Percentiles rank a stretch among this genome's conserved stretches.
These are phyloP conservation scores for Chlorella variabilis DNA, from an alignment of 163 green algal species.

Conservation along the genomic window DNA sequence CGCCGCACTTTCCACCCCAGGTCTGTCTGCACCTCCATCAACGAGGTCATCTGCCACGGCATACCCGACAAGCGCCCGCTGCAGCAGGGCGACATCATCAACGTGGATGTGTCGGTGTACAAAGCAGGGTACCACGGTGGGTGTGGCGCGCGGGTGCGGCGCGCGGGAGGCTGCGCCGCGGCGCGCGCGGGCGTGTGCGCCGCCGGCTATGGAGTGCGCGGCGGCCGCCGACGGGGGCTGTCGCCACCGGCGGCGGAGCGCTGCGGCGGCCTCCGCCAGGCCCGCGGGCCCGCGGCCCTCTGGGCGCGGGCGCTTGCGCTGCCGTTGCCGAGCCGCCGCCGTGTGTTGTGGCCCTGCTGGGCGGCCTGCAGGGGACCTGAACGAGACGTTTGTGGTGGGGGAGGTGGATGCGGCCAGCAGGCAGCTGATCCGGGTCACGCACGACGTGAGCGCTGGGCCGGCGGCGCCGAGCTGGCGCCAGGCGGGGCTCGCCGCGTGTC, in stretches of 20 bases:
- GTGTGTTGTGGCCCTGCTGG: too few species aligned
- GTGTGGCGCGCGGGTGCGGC: background rate
- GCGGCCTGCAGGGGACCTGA: conserved; percentile 80
- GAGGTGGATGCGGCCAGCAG: conserved; percentile 63
- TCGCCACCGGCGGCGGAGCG: too few species aligned
- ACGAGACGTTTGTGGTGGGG: conserved; percentile 92
- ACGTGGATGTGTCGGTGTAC: conserved; percentile 96
- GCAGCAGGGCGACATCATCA: conserved; percentile 97
- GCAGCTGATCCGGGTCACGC: conserved; percentile 67
- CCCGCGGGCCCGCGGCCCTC: too few species aligned
- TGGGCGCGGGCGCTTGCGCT: too few species aligned
- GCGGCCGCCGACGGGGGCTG: too few species aligned
- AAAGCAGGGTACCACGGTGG: conserved; percentile 83
- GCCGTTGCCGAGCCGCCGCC: background rate
- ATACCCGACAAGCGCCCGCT: conserved; percentile 94
- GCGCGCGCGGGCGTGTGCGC: background rate
- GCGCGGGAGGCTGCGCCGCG: too few species aligned
- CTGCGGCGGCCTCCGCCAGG: too few species aligned
- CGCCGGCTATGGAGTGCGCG: background rate
- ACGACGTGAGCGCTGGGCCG: conserved; percentile 54
- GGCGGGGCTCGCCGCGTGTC: background rate
- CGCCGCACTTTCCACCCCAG: background rate
- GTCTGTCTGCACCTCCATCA: conserved; percentile 84
- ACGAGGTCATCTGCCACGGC: conserved; percentile 98
- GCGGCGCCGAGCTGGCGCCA: too few species aligned